Conservation (phyloP, 257 asterid genomes). For the Thymus quinquecostatus region DNA sequence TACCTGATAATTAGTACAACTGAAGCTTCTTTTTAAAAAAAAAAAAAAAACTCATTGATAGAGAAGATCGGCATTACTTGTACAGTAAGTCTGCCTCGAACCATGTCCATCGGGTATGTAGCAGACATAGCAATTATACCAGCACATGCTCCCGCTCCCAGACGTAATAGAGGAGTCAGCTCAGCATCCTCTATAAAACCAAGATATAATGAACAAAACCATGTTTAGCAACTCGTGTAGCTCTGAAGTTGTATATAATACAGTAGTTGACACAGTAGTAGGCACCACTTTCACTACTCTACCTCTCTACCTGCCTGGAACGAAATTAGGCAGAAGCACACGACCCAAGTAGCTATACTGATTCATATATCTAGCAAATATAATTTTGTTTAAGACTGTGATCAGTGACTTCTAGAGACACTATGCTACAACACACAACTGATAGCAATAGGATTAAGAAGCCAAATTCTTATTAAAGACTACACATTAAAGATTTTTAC, state of each 20-base stretch:
- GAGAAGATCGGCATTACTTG: slow-evolving; percentile 56
- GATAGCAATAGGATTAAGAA: neutral
- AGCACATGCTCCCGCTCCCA: slow-evolving; percentile 99
- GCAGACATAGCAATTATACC: slow-evolving; percentile 99
- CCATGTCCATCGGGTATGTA: slow-evolving; percentile 99
- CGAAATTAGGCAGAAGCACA: slow-evolving; percentile 13
- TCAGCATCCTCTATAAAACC: slow-evolving; percentile 64
- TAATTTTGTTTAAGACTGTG: neutral
- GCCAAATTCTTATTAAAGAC: neutral
- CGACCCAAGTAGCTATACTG: slow-evolving; percentile 3
- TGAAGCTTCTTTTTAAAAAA: neutral
- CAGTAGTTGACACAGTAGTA: slow-evolving; percentile 1
- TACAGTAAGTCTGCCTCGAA: slow-evolving; percentile 93
- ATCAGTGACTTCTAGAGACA: neutral
- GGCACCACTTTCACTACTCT: slow-evolving; percentile 11
- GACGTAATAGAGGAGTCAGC: slow-evolving; percentile 76
- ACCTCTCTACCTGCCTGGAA: slow-evolving; percentile 18
- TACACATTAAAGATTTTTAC: neutral
- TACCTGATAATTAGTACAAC: slow-evolving; percentile 4
- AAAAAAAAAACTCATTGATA: neutral
- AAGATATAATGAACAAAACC: slow-evolving; percentile 23
- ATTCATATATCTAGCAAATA: neutral
- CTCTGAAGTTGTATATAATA: slow-evolving; percentile 1
- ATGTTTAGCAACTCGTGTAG: slow-evolving; percentile 13
- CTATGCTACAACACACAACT: neutral